Conservation (phyloP, 805 yeast species). For the Suhomyces sp. region DNA sequence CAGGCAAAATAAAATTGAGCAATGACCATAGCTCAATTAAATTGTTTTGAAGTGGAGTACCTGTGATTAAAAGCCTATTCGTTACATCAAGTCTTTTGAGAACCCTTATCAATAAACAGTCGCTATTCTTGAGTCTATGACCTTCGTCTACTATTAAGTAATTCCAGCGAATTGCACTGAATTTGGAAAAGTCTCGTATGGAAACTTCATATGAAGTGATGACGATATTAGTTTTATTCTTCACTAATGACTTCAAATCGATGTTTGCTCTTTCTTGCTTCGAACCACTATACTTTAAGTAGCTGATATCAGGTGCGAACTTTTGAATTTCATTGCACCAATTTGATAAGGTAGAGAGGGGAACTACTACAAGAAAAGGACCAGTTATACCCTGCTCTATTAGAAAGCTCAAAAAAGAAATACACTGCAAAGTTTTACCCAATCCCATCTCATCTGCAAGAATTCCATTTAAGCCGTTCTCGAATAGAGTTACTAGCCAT, state of each 20-base stretch:
- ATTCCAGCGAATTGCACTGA: conserved; percentile 64
- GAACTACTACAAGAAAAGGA: conserved; percentile 76
- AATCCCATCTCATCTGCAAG: conserved; percentile 98
- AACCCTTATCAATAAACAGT: conserved; percentile 70
- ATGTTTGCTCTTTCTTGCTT: conserved; percentile 53
- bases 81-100: conserved; percentile 64
- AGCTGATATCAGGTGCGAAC: conserved; percentile 71
- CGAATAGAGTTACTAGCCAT: conserved; percentile 85
- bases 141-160: conserved; percentile 94
- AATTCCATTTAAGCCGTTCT: conserved; percentile 92
- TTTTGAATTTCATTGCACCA: conserved; percentile 73
- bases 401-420: conserved; percentile 70
- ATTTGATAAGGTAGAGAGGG: conserved; percentile 79
- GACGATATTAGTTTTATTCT: conserved; percentile 45
- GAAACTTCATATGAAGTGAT: conserved; percentile 82
- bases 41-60: conserved; percentile 96
- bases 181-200: conserved; percentile 59
- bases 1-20: conserved; percentile 87
- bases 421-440: conserved; percentile 90
- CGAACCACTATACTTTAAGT: conserved; percentile 61
- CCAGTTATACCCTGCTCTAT: conserved; percentile 77
- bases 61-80: conserved; percentile 80
- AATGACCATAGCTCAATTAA: conserved; percentile 89
- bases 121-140: conserved; percentile 82
- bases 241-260: conserved; percentile 23